phyloP scores from a whole-genome alignment of 2,329 filamentous ascomycete genomes.

The Alternaria panax region DNA sequence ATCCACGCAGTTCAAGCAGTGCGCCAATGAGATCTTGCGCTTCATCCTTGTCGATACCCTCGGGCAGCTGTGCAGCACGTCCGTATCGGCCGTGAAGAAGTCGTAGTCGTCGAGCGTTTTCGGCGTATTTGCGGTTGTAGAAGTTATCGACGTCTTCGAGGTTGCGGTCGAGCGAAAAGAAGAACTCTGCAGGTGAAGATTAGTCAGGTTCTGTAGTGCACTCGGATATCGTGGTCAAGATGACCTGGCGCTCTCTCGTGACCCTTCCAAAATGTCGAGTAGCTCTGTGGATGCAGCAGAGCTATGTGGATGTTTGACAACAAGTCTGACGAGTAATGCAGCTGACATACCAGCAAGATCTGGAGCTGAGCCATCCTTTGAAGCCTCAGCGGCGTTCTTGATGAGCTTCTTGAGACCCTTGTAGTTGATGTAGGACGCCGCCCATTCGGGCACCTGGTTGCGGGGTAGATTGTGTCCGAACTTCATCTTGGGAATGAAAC shows the following conservation, averaged over 20 bases:
- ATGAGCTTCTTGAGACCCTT: slow-evolving; percentile 94
- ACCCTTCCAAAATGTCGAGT: neutral
- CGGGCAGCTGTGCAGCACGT: slow-evolving; percentile 70
- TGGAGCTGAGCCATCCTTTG: slow-evolving; percentile 73
- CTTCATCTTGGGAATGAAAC: slow-evolving; percentile 48
- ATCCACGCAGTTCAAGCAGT: slow-evolving; percentile 84
- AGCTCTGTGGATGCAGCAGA: neutral
- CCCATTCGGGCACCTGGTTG: slow-evolving; percentile 89
- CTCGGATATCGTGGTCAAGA: neutral
- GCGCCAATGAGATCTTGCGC: slow-evolving; percentile 89
- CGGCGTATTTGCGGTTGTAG: slow-evolving; percentile 93
- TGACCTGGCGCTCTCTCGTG: neutral
- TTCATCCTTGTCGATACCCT: slow-evolving; percentile 85
- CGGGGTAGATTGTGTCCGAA: slow-evolving; percentile 69
- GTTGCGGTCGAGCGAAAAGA: slow-evolving; percentile 94
- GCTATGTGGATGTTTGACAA: neutral
- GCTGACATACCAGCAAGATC: slow-evolving; percentile 83
- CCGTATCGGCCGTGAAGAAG: slow-evolving; percentile 90
- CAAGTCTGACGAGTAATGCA: neutral
- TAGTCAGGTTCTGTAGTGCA: slow-evolving; percentile 4
- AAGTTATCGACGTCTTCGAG: slow-evolving; percentile 96
- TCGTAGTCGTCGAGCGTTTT: slow-evolving; percentile 82
- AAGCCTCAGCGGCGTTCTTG: slow-evolving; percentile 74
- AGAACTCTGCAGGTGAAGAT: slow-evolving; percentile 74
- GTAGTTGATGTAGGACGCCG: slow-evolving; percentile 84